A percentile compares a stretch with the other conserved stretches of the same genome.
Evolutionary conservation across 768 basidiomycete genomes (phyloP).

Genomic region (Termitomyces sp.): DNA sequence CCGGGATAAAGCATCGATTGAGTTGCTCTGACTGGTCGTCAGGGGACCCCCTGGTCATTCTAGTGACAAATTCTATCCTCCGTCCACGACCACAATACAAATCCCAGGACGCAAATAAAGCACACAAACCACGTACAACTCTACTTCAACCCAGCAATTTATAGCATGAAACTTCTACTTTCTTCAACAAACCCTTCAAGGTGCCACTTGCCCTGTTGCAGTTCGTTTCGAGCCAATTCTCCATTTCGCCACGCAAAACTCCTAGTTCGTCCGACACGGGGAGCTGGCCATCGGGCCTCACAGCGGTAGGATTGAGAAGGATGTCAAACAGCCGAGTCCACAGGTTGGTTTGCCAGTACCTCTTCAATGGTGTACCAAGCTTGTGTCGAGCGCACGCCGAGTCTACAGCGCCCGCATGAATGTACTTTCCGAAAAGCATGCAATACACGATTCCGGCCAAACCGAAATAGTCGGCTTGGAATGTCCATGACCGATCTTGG

Average conservation of each 20-base stretch:
- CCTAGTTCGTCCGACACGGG: conserved; percentile 71
- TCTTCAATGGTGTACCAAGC: conserved; percentile 74
- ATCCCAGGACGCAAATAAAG: too few relatives aligned
- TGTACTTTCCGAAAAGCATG: conserved; percentile 95
- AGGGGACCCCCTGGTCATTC: too few relatives aligned
- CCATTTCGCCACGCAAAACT: conserved; percentile 72
- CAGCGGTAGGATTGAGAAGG: conserved; percentile 75
- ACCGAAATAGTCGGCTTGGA: conserved; percentile 96
- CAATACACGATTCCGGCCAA: conserved; percentile 91
- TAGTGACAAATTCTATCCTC: too few relatives aligned
- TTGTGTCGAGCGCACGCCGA: conserved; percentile 42
- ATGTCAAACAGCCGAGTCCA: conserved; percentile 84
- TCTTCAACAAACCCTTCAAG: conserved; percentile 78
- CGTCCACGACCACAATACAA: too few relatives aligned
- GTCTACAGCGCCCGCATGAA: conserved; percentile 62
- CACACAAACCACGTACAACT: too few relatives aligned
- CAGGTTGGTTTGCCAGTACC: conserved; percentile 91
- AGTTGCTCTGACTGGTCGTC: too few relatives aligned
- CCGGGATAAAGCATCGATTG: too few relatives aligned
- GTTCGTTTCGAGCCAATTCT: conserved; percentile 79
- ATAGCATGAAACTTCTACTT: conserved; percentile 60
- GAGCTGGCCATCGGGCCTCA: conserved; percentile 49
- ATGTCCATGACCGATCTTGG: conserved; percentile 83
- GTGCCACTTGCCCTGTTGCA: conserved; percentile 82
- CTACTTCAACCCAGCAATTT: conserved; percentile 7